A percentile compares a stretch with the other conserved stretches of the same genome.
Evolutionary conservation across 2,329 filamentous ascomycete species (phyloP).

Genomic region (Calonectria pauciramosa): DNA sequence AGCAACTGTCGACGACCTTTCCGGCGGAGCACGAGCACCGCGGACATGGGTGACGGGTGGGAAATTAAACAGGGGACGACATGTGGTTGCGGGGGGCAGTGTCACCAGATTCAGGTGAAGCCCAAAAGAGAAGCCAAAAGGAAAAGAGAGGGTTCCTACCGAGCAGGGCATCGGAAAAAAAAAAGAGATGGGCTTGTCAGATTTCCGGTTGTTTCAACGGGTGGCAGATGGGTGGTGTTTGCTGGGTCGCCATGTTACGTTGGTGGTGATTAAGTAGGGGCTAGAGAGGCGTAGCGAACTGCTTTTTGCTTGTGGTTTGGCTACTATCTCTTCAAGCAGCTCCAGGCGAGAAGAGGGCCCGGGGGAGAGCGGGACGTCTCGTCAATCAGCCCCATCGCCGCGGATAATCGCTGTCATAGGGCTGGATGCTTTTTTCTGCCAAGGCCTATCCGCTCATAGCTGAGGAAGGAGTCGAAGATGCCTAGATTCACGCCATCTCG

Average conservation of each 20-base stretch:
- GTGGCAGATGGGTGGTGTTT: conserved; percentile 13
- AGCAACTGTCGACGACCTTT: neutral
- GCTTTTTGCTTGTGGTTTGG: neutral
- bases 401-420: neutral
- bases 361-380: neutral
- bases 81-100: conserved; percentile 18
- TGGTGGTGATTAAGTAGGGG: neutral
- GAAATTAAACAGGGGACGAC: conserved; percentile 31
- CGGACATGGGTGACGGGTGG: neutral
- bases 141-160: neutral
- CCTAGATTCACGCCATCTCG: neutral
- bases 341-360: neutral
- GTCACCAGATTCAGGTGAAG: conserved; percentile 42
- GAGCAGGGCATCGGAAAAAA: conserved; percentile 16
- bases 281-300: neutral
- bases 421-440: neutral
- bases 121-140: neutral
- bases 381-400: neutral
- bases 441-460: neutral
- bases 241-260: neutral
- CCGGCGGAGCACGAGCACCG: neutral
- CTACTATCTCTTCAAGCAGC: neutral
- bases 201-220: conserved; percentile 29
- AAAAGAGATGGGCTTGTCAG: conserved; percentile 8
- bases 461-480: neutral